phyloP scores from a whole-genome alignment of 2,329 filamentous ascomycete species.

The Magnaporthales sp. region DNA sequence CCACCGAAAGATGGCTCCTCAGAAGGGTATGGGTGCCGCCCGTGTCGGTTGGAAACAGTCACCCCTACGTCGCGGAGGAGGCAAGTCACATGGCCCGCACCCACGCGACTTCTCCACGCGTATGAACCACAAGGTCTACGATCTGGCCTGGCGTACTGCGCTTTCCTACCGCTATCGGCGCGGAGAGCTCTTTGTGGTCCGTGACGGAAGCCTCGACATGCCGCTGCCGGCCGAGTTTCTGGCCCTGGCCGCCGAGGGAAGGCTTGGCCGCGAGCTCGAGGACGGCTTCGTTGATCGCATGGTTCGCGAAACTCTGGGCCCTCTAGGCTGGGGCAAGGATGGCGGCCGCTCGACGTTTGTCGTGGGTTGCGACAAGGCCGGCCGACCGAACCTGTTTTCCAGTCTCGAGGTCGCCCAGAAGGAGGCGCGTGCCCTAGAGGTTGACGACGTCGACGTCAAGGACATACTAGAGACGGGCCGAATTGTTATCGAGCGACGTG shows the following conservation, averaged over 20 bases:
- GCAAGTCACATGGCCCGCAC: constrained; percentile 82
- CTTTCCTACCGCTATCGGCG: constrained; percentile 83
- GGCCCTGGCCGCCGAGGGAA: constrained; percentile 24
- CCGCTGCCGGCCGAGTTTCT: constrained; percentile 40
- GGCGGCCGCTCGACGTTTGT: constrained; percentile 69
- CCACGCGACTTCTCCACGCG: constrained; percentile 83
- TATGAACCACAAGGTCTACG: constrained; percentile 84
- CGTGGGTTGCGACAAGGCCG: constrained; percentile 37
- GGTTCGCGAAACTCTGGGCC: constrained; percentile 57
- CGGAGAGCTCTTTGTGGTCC: constrained; percentile 79
- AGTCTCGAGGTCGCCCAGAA: constrained; percentile 55
- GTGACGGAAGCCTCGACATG: constrained; percentile 63
- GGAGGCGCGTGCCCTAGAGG: constrained; percentile 60
- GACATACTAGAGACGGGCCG: constrained; percentile 79
- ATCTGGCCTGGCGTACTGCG: constrained; percentile 89
- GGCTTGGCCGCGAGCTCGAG: constrained; percentile 29
- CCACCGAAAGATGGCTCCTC: constrained; percentile 68
- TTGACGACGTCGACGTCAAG: constrained; percentile 89
- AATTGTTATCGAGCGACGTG: constrained; percentile 76
- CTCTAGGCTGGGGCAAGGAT: constrained; percentile 59
- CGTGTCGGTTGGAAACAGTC: constrained; percentile 75
- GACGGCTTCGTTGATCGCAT: constrained; percentile 46
- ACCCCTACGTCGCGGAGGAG: constrained; percentile 75
- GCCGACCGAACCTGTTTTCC: constrained; percentile 54
- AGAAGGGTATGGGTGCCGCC: constrained; percentile 79